Evolutionary conservation across 257 asterid species (phyloP).

Genomic region (Nicotiana benthamiana): DNA sequence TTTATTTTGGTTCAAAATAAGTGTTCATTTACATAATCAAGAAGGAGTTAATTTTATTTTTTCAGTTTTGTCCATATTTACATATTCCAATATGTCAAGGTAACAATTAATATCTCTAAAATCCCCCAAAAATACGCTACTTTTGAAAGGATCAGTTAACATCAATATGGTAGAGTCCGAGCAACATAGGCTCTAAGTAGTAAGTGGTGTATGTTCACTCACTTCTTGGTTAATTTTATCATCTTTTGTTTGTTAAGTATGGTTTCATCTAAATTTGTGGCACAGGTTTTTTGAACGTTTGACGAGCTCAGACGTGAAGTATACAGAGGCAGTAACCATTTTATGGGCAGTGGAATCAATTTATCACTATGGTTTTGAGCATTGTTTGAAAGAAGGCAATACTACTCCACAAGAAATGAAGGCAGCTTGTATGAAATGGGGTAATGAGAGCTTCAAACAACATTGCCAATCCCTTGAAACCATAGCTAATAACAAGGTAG

Average conservation of each 20-base stretch:
- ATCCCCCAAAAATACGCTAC: no score
- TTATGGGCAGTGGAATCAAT: conserved; percentile 5
- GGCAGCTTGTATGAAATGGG: background rate
- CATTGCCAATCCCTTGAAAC: background rate
- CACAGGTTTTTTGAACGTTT: background rate
- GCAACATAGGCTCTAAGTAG: no score
- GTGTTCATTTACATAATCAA: no score
- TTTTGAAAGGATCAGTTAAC: no score
- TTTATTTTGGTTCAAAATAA: no score
- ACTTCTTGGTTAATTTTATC: background rate
- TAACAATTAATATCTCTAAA: no score
- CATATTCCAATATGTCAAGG: no score
- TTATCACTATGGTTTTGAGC: background rate
- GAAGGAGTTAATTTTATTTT: no score
- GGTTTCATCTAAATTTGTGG: background rate
- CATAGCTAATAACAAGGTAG: background rate
- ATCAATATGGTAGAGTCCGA: no score
- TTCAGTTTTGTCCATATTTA: no score
- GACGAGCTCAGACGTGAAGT: background rate
- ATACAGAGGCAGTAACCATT: background rate
- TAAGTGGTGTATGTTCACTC: background rate
- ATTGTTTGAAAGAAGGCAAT: background rate
- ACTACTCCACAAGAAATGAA: background rate
- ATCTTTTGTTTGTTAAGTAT: background rate
- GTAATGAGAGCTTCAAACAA: background rate